Conservation (phyloP, 495 filamentous ascomycete species). For the Neurospora sp. region DNA sequence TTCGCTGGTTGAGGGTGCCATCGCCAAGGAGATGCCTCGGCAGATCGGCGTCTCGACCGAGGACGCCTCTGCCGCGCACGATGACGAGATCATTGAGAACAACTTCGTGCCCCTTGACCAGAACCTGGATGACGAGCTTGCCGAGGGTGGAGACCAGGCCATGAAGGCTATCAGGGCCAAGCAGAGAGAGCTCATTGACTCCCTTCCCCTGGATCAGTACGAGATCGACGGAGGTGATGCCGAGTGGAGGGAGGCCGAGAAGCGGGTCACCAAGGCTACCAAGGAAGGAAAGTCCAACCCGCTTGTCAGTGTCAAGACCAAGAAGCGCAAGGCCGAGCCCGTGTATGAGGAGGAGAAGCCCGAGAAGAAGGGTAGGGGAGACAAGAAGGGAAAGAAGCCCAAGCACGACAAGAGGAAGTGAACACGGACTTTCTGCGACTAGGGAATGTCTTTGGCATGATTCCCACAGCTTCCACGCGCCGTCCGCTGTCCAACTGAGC, state of each 20-base stretch:
- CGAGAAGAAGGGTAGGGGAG: constrained; percentile 40
- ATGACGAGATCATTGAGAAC: constrained; percentile 52
- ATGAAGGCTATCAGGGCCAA: constrained; percentile 56
- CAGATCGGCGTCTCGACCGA: constrained; percentile 42
- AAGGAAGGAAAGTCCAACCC: constrained; percentile 49
- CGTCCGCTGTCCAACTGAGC: not conserved
- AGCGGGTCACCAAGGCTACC: constrained; percentile 50
- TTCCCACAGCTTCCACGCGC: not conserved
- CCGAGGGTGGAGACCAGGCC: constrained; percentile 69
- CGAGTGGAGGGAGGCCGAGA: constrained; percentile 78
- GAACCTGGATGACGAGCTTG: constrained; percentile 75
- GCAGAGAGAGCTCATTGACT: constrained; percentile 78
- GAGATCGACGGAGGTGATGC: constrained; percentile 62
- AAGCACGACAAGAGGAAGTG: constrained; percentile 33
- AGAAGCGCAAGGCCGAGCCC: constrained; percentile 68
- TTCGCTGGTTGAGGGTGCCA: constrained; percentile 59
- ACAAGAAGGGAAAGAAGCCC: constrained; percentile 47
- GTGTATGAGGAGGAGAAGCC: constrained; percentile 50
- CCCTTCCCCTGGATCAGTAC: constrained; percentile 80
- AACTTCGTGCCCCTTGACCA: constrained; percentile 60
- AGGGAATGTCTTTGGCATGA: not conserved
- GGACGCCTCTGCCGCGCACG: constrained; percentile 43
- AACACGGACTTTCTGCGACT: not conserved
- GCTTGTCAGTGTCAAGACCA: constrained; percentile 74
- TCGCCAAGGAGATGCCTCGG: constrained; percentile 59